Evolutionary conservation across 2,329 filamentous ascomycete genomes (phyloP).

Genomic region (Aaosphaeria arxii): DNA sequence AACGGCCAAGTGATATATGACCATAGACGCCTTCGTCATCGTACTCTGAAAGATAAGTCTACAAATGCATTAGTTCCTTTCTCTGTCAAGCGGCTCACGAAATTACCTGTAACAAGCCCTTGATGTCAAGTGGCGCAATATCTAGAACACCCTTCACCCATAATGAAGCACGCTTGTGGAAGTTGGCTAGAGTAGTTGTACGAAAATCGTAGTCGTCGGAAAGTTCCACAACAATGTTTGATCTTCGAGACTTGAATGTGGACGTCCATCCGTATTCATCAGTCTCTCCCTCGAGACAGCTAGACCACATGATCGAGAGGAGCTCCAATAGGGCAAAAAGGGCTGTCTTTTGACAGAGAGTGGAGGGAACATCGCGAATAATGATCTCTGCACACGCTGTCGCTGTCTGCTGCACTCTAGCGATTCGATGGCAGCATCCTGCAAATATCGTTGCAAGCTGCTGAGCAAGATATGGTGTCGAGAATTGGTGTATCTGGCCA

Average conservation of each 20-base stretch:
- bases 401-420: conserved; percentile 85
- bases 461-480: conserved; percentile 84
- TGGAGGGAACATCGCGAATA: conserved; percentile 79
- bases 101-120: conserved; percentile 70
- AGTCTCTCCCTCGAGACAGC: conserved; percentile 89
- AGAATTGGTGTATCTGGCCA: conserved; percentile 72
- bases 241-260: conserved; percentile 72
- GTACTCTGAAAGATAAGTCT: conserved; percentile 90
- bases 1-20: conserved; percentile 86
- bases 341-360: conserved; percentile 83
- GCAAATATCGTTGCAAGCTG: conserved; percentile 85
- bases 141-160: conserved; percentile 83
- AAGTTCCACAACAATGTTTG: conserved; percentile 80
- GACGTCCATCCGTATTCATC: conserved; percentile 89
- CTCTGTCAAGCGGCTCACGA: conserved; percentile 36
- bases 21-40: conserved; percentile 89
- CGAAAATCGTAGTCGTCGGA: conserved; percentile 89
- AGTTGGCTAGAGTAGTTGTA: conserved; percentile 70
- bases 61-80: no score
- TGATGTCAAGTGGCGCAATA: conserved; percentile 87
- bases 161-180: conserved; percentile 71
- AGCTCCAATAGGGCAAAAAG: conserved; percentile 91
- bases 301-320: conserved; percentile 89
- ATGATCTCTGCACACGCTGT: conserved; percentile 81
- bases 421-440: conserved; percentile 89